Evolutionary conservation across 83 land plant species (phyloP).

Genomic region (Picea abies): DNA sequence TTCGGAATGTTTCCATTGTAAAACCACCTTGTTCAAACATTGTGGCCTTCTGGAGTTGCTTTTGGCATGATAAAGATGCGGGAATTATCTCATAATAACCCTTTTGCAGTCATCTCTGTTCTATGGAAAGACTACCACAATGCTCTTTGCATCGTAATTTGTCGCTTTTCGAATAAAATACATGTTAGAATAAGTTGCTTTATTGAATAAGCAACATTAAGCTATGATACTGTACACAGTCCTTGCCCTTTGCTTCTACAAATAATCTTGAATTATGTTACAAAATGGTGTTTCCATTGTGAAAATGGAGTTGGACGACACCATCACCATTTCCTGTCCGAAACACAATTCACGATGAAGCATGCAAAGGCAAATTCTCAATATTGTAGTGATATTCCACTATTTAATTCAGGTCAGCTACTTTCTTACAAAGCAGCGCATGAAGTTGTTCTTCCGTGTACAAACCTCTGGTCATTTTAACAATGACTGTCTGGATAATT

Average conservation of each 20-base stretch:
- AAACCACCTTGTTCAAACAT: slow-evolving; percentile 1
- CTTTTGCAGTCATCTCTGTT: background rate
- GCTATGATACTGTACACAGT: background rate
- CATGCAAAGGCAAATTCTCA: background rate
- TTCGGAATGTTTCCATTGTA: background rate
- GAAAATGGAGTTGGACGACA: background rate
- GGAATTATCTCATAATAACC: background rate
- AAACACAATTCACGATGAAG: background rate
- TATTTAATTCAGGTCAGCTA: slow-evolving; percentile 5
- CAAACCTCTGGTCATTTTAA: slow-evolving; percentile 23
- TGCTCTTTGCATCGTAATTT: background rate
- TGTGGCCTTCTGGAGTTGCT: background rate
- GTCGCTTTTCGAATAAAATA: background rate
- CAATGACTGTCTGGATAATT: slow-evolving; percentile 42
- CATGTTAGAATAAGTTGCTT: slow-evolving; percentile 6
- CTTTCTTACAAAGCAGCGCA: slow-evolving; percentile 15
- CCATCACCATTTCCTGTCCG: background rate
- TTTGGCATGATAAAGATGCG: background rate
- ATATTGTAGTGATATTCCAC: background rate
- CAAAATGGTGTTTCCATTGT: background rate
- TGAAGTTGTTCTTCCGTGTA: slow-evolving; percentile 21
- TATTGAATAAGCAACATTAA: slow-evolving; percentile 6
- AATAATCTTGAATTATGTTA: background rate
- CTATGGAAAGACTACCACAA: background rate
- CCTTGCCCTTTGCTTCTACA: slow-evolving; percentile 6